Evolutionary conservation across 805 yeast genomes (phyloP), one percentile per base, ranked within the genome.

Genomic region (Candida pini): DNA sequence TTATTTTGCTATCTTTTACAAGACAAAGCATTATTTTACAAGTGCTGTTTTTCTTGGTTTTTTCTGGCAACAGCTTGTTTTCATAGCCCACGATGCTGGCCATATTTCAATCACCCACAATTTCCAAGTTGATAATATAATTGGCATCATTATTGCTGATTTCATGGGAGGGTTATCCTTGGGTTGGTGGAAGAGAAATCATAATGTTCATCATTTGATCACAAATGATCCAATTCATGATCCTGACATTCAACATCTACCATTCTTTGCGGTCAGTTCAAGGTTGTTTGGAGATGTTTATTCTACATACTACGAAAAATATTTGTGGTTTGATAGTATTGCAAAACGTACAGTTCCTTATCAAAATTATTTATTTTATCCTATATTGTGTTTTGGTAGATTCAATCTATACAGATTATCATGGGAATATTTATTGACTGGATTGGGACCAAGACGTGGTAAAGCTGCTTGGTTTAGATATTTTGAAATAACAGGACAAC

Each of bases 151-250:
- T 2, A 65, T 87, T 32, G 94, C 95, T 1, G 76, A 84, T 42
- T 87, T 70, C 65, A 59, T 78, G 33, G 96, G 96, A n/a, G 96
- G 96, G 0, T 66, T 87, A 27, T 83, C 95, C 30, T 53, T 86
- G 15, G 95, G 95, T 2, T 87, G 96, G 96, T 87, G 96, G 96
- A 88, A 87, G 49, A 68, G 89, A 34, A 87, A 84, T 58, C 96
- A 87, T 60, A 87, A 87, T 54, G 94, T 87, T n/a, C 96, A 87
- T 58, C 96, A 87, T 55, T 62, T 87, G 33, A 71, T 87, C 35
- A 83, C 96, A n/a, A 87, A 87, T 57, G 95, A 87, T 53, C 96
- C 96, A 0, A 81, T 82, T 2, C 95, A 88, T 53, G 96, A 87
- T 51, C 96, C 96, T 0, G 96, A 87, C 60, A 88, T 87, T 53